Base-by-base conservation (phyloP, 2,329 filamentous ascomycete genomes). In the Pestalotiopsis sp. region DNA sequence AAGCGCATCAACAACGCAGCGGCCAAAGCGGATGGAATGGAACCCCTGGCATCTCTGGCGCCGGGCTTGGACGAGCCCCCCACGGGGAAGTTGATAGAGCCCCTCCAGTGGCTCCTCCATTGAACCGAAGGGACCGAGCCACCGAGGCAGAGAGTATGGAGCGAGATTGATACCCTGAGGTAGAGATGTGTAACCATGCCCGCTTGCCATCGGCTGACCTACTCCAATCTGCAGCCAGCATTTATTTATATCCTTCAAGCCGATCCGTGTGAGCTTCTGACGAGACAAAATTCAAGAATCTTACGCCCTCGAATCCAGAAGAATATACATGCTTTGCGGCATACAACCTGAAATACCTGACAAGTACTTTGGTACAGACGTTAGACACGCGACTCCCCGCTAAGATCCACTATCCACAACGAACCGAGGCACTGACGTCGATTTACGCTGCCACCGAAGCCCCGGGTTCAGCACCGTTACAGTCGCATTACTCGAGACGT, bases 371-470 rank as follows among this genome's bases (percentile, higher is more conserved):
- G 45, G 45, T 52, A 27, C 23, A 59, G 57, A 6, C 23, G 57
- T 52, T 23, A 23, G 45, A 20, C 20, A 23, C 45, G 17, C 14
- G 14, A 9, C 45, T 52, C 45, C 45, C 45, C 45, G 45, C 45
- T 52, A 52, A 52, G 23, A 27, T 62, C 36, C n/a, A 36, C 25
- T 62, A 62, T 23, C 25, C 59, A 62, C 27, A 27, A 59, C 13
- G 27, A 67, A 56, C 65, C 65, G 65, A 67, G 65, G 65, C 65
- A 67, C 65, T 67, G 65, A 67, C 65, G 65, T 67, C 52, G 31
- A 17, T 39, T 36, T 27, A n/a, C 27, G n/a, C 49, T 45, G 23
- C 61, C 25, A 38, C 49, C 20, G 25, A 25, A 45, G 31, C 13
- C 20, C 23, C 41, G 41, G n/a, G 20, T 23, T 12, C 38, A 63